Conservation (phyloP, 495 filamentous ascomycete species). For the Lichina pygmaea region DNA sequence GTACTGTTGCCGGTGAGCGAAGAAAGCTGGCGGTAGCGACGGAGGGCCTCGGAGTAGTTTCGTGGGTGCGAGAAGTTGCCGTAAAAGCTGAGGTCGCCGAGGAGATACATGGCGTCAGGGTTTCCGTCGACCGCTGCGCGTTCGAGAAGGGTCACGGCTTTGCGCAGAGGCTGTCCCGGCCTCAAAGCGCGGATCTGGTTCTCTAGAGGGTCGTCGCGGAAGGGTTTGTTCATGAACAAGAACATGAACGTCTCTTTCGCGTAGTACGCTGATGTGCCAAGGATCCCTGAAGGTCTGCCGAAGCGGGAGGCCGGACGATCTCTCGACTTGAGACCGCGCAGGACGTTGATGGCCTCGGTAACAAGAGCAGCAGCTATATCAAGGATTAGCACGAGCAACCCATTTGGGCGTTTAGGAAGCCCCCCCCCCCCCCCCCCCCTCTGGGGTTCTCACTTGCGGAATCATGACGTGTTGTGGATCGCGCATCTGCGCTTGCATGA, state of each 20-base stretch:
- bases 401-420: not conserved
- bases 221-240: conserved; percentile 17
- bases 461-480: not conserved
- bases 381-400: not conserved
- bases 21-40: conserved; percentile 56
- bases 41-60: conserved; percentile 60
- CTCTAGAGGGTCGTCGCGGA: conserved; percentile 5
- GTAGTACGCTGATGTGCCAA: conserved; percentile 12
- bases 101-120: conserved; percentile 65
- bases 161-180: not conserved
- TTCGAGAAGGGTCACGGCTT: conserved; percentile 37
- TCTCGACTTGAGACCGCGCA: conserved; percentile 6
- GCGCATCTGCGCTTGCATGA: too few species aligned
- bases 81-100: conserved; percentile 91
- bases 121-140: conserved; percentile 49
- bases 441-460: not conserved
- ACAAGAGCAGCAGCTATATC: conserved; percentile 5
- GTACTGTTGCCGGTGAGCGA: conserved; percentile 60
- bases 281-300: conserved; percentile 1
- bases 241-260: conserved; percentile 17
- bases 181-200: conserved; percentile 3
- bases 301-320: conserved; percentile 2
- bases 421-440: too few species aligned
- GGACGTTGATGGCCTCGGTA: conserved; percentile 8
- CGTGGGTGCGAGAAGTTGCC: conserved; percentile 78